A percentile compares a stretch with the other conserved stretches of the same genome.
Evolutionary conservation across 2,329 filamentous ascomycete genomes (phyloP).

Genomic region (Triangularia verruculosa): DNA sequence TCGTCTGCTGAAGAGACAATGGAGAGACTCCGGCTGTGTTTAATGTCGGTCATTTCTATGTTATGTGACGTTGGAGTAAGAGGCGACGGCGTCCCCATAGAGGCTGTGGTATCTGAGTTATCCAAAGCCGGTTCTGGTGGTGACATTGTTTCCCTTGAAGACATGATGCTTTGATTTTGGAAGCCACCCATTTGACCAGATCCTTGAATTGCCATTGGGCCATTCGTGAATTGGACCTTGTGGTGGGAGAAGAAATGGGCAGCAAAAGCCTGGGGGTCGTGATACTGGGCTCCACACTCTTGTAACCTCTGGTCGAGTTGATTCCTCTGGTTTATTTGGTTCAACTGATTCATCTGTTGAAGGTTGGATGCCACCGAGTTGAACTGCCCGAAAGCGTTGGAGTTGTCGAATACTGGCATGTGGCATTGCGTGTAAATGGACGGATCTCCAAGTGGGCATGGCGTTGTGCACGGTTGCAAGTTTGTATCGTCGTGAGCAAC

Average conservation of each 20-base stretch:
- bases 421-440: constrained; percentile 26
- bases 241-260: constrained; percentile 30
- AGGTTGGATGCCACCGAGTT: constrained; percentile 13
- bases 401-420: constrained; percentile 23
- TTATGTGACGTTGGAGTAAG: constrained; percentile 26
- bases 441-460: constrained; percentile 28
- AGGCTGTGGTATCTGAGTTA: constrained; percentile 25
- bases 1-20: constrained; percentile 17
- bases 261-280: constrained; percentile 26
- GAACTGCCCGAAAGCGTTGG: constrained; percentile 20
- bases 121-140: constrained; percentile 25
- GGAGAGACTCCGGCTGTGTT: constrained; percentile 21
- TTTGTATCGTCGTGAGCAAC: constrained; percentile 24
- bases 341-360: constrained; percentile 18
- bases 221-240: constrained; percentile 21
- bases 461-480: constrained; percentile 24
- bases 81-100: constrained; percentile 25
- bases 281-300: constrained; percentile 28
- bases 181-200: not conserved
- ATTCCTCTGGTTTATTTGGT: constrained; percentile 10
- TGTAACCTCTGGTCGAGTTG: not conserved
- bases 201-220: not conserved
- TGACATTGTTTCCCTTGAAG: constrained; percentile 23
- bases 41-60: constrained; percentile 23
- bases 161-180: not conserved